phyloP scores from a whole-genome alignment of 1,284 basidiomycete genomes.

The Ceratobasidium sp. region DNA sequence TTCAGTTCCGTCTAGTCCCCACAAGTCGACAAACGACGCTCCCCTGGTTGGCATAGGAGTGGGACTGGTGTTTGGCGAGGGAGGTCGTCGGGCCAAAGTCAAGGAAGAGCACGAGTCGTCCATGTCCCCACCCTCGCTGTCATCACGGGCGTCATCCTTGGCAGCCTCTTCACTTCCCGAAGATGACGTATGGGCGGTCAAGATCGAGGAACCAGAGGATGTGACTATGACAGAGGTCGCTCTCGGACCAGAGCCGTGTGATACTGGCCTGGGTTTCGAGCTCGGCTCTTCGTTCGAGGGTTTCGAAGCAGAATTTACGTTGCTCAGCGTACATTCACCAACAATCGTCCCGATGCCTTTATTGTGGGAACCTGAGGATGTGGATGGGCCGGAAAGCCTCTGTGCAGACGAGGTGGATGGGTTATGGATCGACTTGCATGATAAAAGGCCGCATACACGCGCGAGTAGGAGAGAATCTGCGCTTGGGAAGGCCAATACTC shows the following conservation, averaged over 20 bases:
- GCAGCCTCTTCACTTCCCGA: slow-evolving; percentile 37
- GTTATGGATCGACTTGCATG: slow-evolving; percentile 21
- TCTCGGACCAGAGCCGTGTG: slow-evolving; percentile 28
- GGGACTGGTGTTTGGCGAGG: slow-evolving; percentile 8
- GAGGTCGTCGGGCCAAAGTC: slow-evolving; percentile 18
- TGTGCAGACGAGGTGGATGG: slow-evolving; percentile 32
- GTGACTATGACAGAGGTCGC: slow-evolving; percentile 26
- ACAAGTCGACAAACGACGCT: slow-evolving; percentile 1
- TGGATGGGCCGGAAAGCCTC: slow-evolving; percentile 31
- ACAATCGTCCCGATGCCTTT: slow-evolving; percentile 14
- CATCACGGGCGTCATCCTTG: slow-evolving; percentile 35
- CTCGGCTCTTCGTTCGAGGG: neutral
- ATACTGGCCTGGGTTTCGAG: slow-evolving; percentile 30
- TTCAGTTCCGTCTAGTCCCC: neutral
- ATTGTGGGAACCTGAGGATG: slow-evolving; percentile 18
- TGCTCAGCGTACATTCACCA: slow-evolving; percentile 34
- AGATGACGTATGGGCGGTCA: slow-evolving; percentile 41
- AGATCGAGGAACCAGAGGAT: slow-evolving; percentile 38
- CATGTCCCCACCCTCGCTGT: slow-evolving; percentile 37
- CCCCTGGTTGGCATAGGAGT: slow-evolving; percentile 32
- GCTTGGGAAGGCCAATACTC: neutral
- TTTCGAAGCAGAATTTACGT: slow-evolving; percentile 30
- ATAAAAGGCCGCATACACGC: slow-evolving; percentile 43
- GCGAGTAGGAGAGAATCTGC: slow-evolving; percentile 1
- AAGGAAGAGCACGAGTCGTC: slow-evolving; percentile 28